phyloP scores from a whole-genome alignment of 768 basidiomycete species.

The Mycena rosella region DNA sequence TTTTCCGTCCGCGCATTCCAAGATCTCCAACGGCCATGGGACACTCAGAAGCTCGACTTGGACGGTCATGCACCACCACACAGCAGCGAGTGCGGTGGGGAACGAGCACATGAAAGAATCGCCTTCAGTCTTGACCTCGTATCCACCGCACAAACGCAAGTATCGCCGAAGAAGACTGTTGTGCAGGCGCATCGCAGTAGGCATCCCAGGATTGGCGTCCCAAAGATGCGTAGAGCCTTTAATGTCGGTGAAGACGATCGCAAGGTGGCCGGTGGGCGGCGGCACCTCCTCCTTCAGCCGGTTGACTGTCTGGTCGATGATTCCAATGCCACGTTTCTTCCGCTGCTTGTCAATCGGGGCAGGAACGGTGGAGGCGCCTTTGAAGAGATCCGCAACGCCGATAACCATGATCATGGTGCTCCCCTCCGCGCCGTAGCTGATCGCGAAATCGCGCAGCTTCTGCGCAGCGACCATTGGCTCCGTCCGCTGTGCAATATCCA shows the following conservation, averaged over 20 bases:
- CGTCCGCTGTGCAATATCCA: conserved; percentile 86
- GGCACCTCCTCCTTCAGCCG: conserved; percentile 84
- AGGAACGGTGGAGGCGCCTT: conserved; percentile 40
- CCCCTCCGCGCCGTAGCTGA: conserved; percentile 95
- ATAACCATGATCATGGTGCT: conserved; percentile 99
- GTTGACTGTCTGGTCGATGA: conserved; percentile 70
- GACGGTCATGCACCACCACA: conserved; percentile 92
- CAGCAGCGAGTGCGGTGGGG: conserved; percentile 85
- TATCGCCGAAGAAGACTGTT: conserved; percentile 88
- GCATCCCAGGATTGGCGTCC: conserved; percentile 97
- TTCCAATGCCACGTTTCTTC: conserved; percentile 55
- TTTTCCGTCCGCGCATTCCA: conserved; percentile 93
- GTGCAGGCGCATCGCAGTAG: conserved; percentile 91
- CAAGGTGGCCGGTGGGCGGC: conserved; percentile 88
- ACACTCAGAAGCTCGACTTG: conserved; percentile 86
- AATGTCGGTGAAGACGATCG: conserved; percentile 98
- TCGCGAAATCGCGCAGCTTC: conserved; percentile 95
- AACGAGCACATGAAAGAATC: conserved; percentile 99
- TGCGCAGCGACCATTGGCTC: conserved; percentile 89
- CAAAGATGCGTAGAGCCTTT: conserved; percentile 96
- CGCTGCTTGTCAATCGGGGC: conserved; percentile 23
- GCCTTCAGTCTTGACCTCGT: conserved; percentile 99
- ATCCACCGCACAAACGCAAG: conserved; percentile 92
- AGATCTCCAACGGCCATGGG: conserved; percentile 92
- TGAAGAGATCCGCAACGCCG: conserved; percentile 83